These are phyloP conservation scores for Tuber borchii DNA, from an alignment of 495 filamentous ascomycete genomes.

Conservation along the genomic window DNA sequence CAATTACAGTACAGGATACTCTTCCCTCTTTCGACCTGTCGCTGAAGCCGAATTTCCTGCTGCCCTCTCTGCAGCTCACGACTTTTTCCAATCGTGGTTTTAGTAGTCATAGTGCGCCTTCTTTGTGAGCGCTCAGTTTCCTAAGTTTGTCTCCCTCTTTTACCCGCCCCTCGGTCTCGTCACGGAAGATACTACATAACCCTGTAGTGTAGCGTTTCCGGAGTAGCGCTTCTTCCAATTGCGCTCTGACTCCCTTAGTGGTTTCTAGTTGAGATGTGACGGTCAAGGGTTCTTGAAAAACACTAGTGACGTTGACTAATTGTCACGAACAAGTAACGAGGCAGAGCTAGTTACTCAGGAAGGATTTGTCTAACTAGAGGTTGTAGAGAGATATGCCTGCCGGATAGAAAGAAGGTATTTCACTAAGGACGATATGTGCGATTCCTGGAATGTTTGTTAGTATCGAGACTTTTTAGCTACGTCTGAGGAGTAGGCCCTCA, in stretches of 20 bases:
- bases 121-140: constrained; percentile 58
- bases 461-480: constrained; percentile 10
- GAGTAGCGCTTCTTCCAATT: constrained; percentile 60
- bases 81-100: constrained; percentile 37
- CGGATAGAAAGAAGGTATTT: constrained; percentile 73
- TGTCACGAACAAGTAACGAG: constrained; percentile 43
- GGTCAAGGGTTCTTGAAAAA: constrained; percentile 73
- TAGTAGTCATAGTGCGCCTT: constrained; percentile 77
- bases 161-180: constrained; percentile 57
- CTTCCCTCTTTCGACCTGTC: too few relatives aligned
- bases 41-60: too few relatives aligned
- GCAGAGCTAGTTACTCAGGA: constrained; percentile 48
- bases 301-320: constrained; percentile 50
- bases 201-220: constrained; percentile 56
- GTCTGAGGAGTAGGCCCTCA: constrained; percentile 47
- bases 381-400: constrained; percentile 81
- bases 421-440: constrained; percentile 70
- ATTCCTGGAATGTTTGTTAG: constrained; percentile 56
- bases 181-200: constrained; percentile 31
- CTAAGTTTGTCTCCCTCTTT: constrained; percentile 60
- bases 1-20: too few relatives aligned
- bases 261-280: constrained; percentile 69
- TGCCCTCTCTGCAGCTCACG: too few relatives aligned
- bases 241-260: constrained; percentile 72
- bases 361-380: constrained; percentile 47